phyloP scores from a whole-genome alignment of 2,329 filamentous ascomycete genomes.

The Aspergillus intermedius region DNA sequence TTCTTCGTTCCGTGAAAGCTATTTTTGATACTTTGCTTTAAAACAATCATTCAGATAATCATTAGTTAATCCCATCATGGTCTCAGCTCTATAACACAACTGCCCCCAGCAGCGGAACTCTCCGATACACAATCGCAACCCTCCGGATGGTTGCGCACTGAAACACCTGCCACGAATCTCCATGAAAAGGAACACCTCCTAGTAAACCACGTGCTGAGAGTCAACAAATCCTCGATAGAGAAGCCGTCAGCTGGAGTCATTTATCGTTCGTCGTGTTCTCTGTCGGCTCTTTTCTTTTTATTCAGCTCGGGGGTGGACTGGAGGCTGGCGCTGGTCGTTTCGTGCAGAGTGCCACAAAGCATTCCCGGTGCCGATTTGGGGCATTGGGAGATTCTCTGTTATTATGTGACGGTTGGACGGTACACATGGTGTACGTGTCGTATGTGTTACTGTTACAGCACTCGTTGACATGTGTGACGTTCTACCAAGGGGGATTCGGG shows the following conservation, averaged over 20 bases:
- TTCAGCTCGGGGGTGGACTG: not conserved
- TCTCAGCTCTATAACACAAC: too few species aligned
- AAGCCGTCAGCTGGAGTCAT: not conserved
- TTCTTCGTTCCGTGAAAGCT: not conserved
- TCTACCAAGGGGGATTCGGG: not conserved
- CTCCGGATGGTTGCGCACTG: too few species aligned
- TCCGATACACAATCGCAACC: too few species aligned
- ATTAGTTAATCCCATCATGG: too few species aligned
- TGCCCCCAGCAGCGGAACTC: too few species aligned
- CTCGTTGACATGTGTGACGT: constrained; percentile 12
- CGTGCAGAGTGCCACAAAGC: too few species aligned
- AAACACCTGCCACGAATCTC: too few species aligned
- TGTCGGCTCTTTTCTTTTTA: not conserved
- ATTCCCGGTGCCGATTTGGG: not conserved
- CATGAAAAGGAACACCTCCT: too few species aligned
- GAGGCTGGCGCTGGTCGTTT: too few species aligned
- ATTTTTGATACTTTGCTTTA: not conserved
- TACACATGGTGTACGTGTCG: not conserved
- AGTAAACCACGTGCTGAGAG: too few species aligned
- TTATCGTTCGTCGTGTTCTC: too few species aligned
- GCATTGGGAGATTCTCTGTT: not conserved
- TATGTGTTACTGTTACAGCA: constrained; percentile 14
- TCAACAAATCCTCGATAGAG: not conserved
- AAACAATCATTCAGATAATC: not conserved
- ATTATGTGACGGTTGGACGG: not conserved